Evolutionary conservation across 2,329 filamentous ascomycete genomes (phyloP).

Genomic region (Cucurbitaria berberidis): DNA sequence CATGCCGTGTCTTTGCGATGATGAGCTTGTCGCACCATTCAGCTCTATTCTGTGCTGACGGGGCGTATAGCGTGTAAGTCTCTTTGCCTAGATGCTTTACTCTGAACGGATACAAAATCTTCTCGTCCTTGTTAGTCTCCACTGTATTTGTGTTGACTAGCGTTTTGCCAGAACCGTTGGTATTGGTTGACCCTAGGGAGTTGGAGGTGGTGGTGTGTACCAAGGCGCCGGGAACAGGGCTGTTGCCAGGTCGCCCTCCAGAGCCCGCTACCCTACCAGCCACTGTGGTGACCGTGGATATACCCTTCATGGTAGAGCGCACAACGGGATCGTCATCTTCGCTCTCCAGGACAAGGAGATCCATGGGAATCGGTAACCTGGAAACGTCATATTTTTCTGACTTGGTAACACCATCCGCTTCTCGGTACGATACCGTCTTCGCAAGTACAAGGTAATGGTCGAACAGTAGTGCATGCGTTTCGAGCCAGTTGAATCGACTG

Average conservation of each 20-base stretch:
- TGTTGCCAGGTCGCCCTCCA: conserved; percentile 55
- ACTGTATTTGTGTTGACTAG: conserved; percentile 56
- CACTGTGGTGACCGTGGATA: conserved; percentile 64
- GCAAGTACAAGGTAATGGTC: conserved; percentile 96
- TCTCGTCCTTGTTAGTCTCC: conserved; percentile 69
- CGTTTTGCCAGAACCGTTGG: conserved; percentile 60
- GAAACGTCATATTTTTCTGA: conserved; percentile 90
- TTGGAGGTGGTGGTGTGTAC: conserved; percentile 72
- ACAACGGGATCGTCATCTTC: conserved; percentile 89
- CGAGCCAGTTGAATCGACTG: conserved; percentile 89
- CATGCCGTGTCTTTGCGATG: conserved; percentile 92
- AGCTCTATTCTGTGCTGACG: conserved; percentile 72
- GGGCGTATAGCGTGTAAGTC: conserved; percentile 88
- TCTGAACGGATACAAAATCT: conserved; percentile 88
- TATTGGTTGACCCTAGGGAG: conserved; percentile 58
- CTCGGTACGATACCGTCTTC: conserved; percentile 73
- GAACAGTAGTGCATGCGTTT: conserved; percentile 91
- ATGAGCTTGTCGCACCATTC: conserved; percentile 96
- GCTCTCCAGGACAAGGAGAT: conserved; percentile 88
- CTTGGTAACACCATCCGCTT: conserved; percentile 73
- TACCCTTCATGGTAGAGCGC: conserved; percentile 74
- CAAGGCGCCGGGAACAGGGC: conserved; percentile 58
- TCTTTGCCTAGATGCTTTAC: conserved; percentile 96
- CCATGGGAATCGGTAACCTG: conserved; percentile 95
- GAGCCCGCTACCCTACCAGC: conserved; percentile 51